A percentile compares a stretch with the other conserved stretches of the same genome.
phyloP scores from a whole-genome alignment of 1,284 basidiomycete species.

The Tylopilus sp. region DNA sequence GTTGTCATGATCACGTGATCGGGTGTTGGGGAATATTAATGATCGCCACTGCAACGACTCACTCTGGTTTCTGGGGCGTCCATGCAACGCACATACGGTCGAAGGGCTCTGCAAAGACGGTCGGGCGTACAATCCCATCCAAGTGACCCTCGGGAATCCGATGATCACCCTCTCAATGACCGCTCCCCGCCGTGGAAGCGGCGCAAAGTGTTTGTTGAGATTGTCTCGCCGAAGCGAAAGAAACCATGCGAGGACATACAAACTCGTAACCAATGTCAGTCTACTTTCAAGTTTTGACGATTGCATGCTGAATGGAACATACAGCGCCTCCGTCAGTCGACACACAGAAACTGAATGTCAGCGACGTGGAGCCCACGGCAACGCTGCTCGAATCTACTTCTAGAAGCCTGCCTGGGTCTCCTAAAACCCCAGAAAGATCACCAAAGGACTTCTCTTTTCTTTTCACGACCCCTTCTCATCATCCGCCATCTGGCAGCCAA shows the following conservation, averaged over 20 bases:
- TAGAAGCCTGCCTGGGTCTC: neutral
- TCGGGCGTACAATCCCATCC: neutral
- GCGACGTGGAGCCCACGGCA: neutral
- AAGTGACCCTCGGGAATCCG: neutral
- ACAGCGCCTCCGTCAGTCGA: neutral
- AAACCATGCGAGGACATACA: neutral
- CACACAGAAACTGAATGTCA: neutral
- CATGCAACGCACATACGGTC: constrained; percentile 43
- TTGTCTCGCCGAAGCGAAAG: constrained; percentile 21
- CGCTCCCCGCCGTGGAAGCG: constrained; percentile 23
- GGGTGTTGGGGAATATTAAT: neutral
- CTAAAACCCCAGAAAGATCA: constrained; percentile 19
- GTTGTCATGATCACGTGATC: constrained; percentile 16
- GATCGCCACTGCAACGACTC: neutral
- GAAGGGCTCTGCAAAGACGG: constrained; percentile 26
- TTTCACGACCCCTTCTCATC: neutral
- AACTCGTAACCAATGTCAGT: constrained; percentile 1
- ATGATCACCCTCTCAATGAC: neutral
- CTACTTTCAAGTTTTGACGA: neutral
- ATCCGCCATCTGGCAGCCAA: constrained; percentile 6
- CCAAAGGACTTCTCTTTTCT: neutral
- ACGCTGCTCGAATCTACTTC: neutral
- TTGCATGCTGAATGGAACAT: neutral
- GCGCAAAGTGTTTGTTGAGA: constrained; percentile 20
- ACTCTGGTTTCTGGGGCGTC: neutral